Evolutionary conservation across 2,329 filamentous ascomycete species (phyloP), one percentile per base, ranked within the genome.

Genomic region (Talaromyces funiculosus): DNA sequence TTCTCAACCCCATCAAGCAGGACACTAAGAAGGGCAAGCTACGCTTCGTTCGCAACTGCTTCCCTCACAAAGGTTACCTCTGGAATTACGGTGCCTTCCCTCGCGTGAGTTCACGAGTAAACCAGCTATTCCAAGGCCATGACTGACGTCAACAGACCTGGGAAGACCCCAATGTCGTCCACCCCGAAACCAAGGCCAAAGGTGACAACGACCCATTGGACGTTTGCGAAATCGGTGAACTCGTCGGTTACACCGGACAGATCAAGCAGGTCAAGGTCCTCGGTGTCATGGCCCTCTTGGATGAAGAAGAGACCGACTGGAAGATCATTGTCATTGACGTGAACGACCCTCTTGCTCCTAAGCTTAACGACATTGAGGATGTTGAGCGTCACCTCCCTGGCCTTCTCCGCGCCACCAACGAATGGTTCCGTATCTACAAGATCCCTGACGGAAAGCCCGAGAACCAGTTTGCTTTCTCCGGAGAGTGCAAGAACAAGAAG

Each of bases 381-480:
- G 94, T 99, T 69, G 94, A 99, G 86, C 89, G 93, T 75, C 94
- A 97, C 83, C 88, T 99, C 62, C 94, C 94, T 63, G 94, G 94
- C 71, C 90, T 99, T 63, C 86, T 99, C 77, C 90, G 94, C 69
- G 94, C 94, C 75, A 97, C 93, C 76, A 99, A 99, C 76, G 94
- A 99, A 84, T 99, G 94, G 94, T 99, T 99, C 92, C 92, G 94
- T 79, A 99, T 99, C 86, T 99, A 99, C 89, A 99, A 99, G 86
- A 99, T 99, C 81, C 94, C 94, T 75, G 94, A 99, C 76, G 94
- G 94, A 84, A 99, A 99, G 92, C 92, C 93, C 72, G 94, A 99
- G 89, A 99, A 99, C 87, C 94, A 97, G 83, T 99, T 99, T 75
- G 94, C 94, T 73, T 99, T 99, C 84, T 97, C 92, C 63, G 94